A percentile compares a stretch with the other conserved stretches of the same genome.
Conservation (phyloP, 805 yeast species). For the Blastobotrys terrestris region DNA sequence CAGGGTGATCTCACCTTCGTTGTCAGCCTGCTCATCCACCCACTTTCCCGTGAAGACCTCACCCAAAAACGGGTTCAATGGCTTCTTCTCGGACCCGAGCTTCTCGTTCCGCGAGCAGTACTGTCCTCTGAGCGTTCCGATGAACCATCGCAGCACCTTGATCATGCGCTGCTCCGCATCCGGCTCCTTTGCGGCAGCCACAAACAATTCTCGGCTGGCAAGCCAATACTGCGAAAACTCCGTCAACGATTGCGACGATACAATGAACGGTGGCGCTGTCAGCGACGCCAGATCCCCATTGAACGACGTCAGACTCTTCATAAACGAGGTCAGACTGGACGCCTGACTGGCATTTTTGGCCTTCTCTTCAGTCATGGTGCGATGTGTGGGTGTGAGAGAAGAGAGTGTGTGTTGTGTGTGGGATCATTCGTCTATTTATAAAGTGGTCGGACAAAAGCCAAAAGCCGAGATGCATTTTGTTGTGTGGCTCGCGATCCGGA, state of each 20-base stretch:
- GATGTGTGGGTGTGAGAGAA: too few relatives aligned
- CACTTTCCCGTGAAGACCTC: conserved; percentile 91
- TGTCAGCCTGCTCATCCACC: conserved; percentile 52
- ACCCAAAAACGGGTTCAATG: conserved; percentile 92
- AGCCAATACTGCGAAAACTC: conserved; percentile 97
- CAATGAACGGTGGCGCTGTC: conserved; percentile 96
- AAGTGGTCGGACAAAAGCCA: not conserved
- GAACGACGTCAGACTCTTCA: conserved; percentile 85
- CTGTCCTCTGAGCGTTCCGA: conserved; percentile 86
- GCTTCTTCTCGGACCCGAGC: conserved; percentile 95
- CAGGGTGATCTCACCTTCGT: conserved; percentile 69
- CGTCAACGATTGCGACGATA: conserved; percentile 79
- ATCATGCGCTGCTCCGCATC: conserved; percentile 57
- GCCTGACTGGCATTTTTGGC: conserved; percentile 12
- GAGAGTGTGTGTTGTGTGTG: too few relatives aligned
- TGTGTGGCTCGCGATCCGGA: too few relatives aligned
- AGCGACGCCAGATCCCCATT: conserved; percentile 89
- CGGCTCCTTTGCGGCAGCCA: conserved; percentile 52
- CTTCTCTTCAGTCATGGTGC: not conserved
- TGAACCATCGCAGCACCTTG: conserved; percentile 85
- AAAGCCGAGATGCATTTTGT: not conserved
- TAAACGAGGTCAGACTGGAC: conserved; percentile 79
- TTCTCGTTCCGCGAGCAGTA: conserved; percentile 88
- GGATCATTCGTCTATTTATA: too few relatives aligned
- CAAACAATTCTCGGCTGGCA: conserved; percentile 77